These are phyloP conservation scores for Alnus rubra DNA, from an alignment of 306 rosid species.

Conservation along the genomic window DNA sequence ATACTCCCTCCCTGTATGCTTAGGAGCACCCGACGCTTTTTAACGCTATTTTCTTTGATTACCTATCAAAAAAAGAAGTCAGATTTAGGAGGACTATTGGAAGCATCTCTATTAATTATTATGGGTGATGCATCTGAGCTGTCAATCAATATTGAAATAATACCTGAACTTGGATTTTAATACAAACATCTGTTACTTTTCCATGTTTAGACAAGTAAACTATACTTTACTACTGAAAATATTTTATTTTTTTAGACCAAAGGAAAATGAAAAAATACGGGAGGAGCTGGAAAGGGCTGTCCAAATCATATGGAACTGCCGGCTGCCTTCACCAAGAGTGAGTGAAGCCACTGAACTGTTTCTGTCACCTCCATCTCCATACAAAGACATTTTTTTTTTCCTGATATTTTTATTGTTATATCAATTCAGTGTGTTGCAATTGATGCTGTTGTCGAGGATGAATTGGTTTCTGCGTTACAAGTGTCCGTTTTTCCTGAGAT, in stretches of 20 bases:
- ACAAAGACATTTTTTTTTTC: background rate
- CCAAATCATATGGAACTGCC: slow-evolving; percentile 88
- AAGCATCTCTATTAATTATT: background rate
- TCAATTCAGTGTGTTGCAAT: slow-evolving; percentile 74
- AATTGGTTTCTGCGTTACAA: slow-evolving; percentile 67
- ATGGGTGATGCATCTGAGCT: background rate
- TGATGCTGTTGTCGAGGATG: slow-evolving; percentile 83
- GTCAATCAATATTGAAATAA: background rate
- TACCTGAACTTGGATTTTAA: background rate
- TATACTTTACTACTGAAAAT: background rate
- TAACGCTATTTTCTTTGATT: too few species aligned
- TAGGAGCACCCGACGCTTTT: too few species aligned
- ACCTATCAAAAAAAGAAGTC: background rate
- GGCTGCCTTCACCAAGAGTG: slow-evolving; percentile 96
- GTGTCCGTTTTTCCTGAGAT: slow-evolving; percentile 78
- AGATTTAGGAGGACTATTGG: background rate
- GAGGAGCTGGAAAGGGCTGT: slow-evolving; percentile 76
- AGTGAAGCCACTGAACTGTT: slow-evolving; percentile 29
- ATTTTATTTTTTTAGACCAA: slow-evolving; percentile 55
- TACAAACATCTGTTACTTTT: slow-evolving; percentile 14
- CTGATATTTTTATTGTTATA: slow-evolving; percentile 8
- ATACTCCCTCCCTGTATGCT: too few species aligned
- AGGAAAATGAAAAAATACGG: slow-evolving; percentile 70
- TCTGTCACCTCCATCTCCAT: slow-evolving; percentile 9
- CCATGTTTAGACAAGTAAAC: background rate